Conservation (phyloP, 225 moss, liverwort and hornwort genomes). For the Antitrichia curtipendula region DNA sequence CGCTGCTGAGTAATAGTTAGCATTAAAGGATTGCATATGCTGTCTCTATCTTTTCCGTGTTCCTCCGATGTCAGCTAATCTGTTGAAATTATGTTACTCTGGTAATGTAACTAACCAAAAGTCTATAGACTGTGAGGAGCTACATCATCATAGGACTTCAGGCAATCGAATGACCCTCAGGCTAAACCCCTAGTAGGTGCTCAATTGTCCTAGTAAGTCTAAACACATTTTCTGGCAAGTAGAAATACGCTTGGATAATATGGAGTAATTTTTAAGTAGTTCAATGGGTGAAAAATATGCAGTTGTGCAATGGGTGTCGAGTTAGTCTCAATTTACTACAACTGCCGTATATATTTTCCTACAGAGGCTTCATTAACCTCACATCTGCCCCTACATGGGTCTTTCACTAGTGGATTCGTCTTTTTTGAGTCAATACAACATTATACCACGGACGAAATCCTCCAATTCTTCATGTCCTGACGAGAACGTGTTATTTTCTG, state of each 20-base stretch:
- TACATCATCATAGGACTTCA: background rate
- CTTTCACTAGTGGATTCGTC: background rate
- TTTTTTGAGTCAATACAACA: background rate
- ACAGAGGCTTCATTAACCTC: background rate
- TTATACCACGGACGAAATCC: background rate
- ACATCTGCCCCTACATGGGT: background rate
- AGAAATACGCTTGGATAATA: background rate
- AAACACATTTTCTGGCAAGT: background rate
- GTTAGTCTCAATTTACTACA: background rate
- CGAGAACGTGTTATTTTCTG: background rate
- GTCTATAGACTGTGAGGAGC: background rate
- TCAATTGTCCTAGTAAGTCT: background rate
- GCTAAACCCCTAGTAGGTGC: background rate
- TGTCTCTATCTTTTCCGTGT: background rate
- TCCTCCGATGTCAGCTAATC: background rate
- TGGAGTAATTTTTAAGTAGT: background rate
- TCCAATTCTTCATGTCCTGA: background rate
- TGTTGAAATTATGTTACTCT: background rate
- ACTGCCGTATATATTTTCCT: background rate
- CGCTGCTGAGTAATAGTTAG: background rate
- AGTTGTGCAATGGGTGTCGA: background rate
- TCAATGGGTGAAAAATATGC: background rate
- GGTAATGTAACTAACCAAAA: background rate
- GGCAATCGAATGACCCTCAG: background rate
- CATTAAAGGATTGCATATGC: background rate